phyloP scores from a whole-genome alignment of 2,329 filamentous ascomycete species.

The Fonsecaea pedrosoi region DNA sequence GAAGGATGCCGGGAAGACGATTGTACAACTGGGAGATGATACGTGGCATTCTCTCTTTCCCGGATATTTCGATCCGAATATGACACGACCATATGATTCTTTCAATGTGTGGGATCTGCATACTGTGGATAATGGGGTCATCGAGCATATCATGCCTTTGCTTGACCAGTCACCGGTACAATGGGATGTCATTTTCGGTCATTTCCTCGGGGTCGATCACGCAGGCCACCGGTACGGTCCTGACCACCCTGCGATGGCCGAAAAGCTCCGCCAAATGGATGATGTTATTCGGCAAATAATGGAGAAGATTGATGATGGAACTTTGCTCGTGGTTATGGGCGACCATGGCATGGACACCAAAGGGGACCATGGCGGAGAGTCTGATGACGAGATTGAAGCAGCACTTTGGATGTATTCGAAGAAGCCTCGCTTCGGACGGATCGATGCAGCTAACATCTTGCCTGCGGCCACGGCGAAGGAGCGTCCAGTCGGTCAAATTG shows the following conservation, averaged over 20 bases:
- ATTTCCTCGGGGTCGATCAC: conserved; percentile 95
- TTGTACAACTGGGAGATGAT: conserved; percentile 96
- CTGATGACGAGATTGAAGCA: conserved; percentile 92
- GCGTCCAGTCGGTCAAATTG: conserved; percentile 82
- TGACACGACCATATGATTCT: conserved; percentile 90
- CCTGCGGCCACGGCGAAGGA: conserved; percentile 77
- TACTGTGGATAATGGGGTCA: conserved; percentile 94
- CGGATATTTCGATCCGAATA: conserved; percentile 84
- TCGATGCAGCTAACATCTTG: conserved; percentile 62
- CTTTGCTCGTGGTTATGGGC: conserved; percentile 94
- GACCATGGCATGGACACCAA: conserved; percentile 98
- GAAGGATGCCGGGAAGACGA: conserved; percentile 69
- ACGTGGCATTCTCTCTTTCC: conserved; percentile 96
- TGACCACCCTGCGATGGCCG: conserved; percentile 87
- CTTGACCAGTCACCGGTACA: conserved; percentile 68
- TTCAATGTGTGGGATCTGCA: conserved; percentile 99
- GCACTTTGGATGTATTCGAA: conserved; percentile 99
- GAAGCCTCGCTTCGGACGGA: conserved; percentile 80
- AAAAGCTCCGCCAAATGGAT: conserved; percentile 93
- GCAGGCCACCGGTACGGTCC: conserved; percentile 96
- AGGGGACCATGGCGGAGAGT: conserved; percentile 97
- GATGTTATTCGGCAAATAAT: conserved; percentile 75
- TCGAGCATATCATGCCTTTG: conserved; percentile 86
- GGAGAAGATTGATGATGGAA: conserved; percentile 77
- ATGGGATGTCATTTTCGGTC: conserved; percentile 95